A percentile compares a stretch with the other conserved stretches of the same genome.
Conservation (phyloP, 495 filamentous ascomycete species). For the Umbilicaria muhlenbergii region DNA sequence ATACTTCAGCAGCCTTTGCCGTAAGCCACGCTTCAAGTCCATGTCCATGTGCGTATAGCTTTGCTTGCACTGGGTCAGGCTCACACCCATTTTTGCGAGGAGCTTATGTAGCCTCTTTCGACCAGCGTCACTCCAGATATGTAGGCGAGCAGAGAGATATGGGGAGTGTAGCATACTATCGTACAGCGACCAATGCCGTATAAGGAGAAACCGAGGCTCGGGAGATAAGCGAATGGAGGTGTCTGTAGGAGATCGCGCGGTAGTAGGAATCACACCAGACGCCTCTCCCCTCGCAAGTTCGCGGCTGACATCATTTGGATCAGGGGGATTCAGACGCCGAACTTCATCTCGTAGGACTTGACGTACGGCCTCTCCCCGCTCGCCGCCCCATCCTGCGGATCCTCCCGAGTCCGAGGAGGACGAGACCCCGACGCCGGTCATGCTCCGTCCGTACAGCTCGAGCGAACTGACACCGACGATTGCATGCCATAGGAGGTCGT, state of each 20-base stretch:
- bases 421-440: conserved; percentile 63
- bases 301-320: conserved; percentile 39
- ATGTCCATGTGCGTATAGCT: conserved; percentile 98
- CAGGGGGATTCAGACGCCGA: conserved; percentile 77
- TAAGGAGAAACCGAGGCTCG: conserved; percentile 84
- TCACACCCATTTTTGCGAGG: conserved; percentile 95
- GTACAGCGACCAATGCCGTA: conserved; percentile 93
- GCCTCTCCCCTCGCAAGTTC: conserved; percentile 38
- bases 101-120: conserved; percentile 88
- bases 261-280: conserved; percentile 69
- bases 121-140: conserved; percentile 86
- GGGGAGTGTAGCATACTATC: conserved; percentile 97
- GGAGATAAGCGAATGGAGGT: conserved; percentile 85
- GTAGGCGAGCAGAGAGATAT: conserved; percentile 80
- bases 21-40: conserved; percentile 77
- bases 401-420: conserved; percentile 38
- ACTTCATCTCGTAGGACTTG: conserved; percentile 86
- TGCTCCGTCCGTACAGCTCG: conserved; percentile 78
- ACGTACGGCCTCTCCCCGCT: conserved; percentile 69
- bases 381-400: conserved; percentile 64
- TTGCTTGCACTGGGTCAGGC: conserved; percentile 81
- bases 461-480: conserved; percentile 86
- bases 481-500: conserved; percentile 85
- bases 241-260: conserved; percentile 76
- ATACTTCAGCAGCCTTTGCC: conserved; percentile 76